Evolutionary conservation across 2,329 filamentous ascomycete genomes (phyloP).

Genomic region (Talaromyces sp.): DNA sequence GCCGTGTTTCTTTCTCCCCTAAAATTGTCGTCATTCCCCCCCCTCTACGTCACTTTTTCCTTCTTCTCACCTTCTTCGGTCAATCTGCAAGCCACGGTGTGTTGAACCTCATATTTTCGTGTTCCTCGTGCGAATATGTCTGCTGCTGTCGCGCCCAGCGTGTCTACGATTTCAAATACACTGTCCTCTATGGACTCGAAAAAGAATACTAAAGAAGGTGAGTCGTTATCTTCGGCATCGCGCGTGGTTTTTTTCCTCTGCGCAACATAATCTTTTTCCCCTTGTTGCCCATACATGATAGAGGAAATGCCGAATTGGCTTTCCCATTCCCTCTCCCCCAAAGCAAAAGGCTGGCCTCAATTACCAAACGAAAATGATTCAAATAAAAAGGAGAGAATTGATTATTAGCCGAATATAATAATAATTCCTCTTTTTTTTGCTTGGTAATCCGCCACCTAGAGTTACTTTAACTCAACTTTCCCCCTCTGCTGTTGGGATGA

Average conservation of each 20-base stretch:
- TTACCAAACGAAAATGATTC: neutral
- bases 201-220: slow-evolving; percentile 45
- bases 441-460: slow-evolving; percentile 36
- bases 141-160: slow-evolving; percentile 42
- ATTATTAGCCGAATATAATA: slow-evolving; percentile 6
- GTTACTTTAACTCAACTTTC: slow-evolving; percentile 29
- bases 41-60: slow-evolving; percentile 42
- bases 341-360: neutral
- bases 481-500: slow-evolving; percentile 38
- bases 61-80: slow-evolving; percentile 28
- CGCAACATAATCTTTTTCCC: slow-evolving; percentile 5
- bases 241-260: slow-evolving; percentile 17
- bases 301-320: no score
- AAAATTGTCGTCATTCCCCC: slow-evolving; percentile 35
- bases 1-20: slow-evolving; percentile 26
- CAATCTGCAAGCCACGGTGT: slow-evolving; percentile 18
- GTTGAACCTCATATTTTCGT: neutral
- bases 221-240: slow-evolving; percentile 22
- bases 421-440: slow-evolving; percentile 22
- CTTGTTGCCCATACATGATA: no score
- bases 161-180: slow-evolving; percentile 38
- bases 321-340: neutral
- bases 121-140: slow-evolving; percentile 35
- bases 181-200: slow-evolving; percentile 49
- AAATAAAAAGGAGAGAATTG: neutral